These are phyloP conservation scores for Nicotiana attenuata DNA, from an alignment of 257 asterid species.

Conservation along the genomic window DNA sequence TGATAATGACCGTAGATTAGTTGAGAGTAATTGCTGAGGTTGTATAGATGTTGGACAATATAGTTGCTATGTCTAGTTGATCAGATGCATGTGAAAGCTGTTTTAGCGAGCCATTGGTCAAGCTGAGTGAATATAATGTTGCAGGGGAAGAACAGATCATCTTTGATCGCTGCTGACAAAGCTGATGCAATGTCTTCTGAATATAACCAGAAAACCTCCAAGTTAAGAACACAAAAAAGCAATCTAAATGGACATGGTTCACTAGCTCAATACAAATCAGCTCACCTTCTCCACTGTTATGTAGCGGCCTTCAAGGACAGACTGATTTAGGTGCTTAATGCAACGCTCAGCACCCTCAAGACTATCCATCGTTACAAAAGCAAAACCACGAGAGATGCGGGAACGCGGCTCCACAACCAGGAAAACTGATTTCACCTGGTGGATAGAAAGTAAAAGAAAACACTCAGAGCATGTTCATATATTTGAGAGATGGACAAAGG, in stretches of 20 bases:
- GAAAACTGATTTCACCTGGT: conserved; percentile 16
- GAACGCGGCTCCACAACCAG: conserved; percentile 40
- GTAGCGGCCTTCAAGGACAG: conserved; percentile 40
- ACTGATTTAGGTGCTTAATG: conserved; percentile 37
- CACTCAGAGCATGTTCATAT: background rate
- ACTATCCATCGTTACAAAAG: conserved; percentile 40
- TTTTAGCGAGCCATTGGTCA: conserved; percentile 76
- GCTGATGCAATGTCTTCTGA: conserved; percentile 97
- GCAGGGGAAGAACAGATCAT: conserved; percentile 92
- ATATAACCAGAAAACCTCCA: conserved; percentile 94
- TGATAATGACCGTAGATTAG: conserved; percentile 92
- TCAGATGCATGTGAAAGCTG: conserved; percentile 94
- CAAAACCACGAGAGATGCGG: conserved; percentile 41
- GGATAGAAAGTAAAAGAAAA: background rate
- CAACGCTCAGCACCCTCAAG: conserved; percentile 39
- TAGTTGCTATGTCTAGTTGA: conserved; percentile 91
- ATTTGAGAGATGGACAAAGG: background rate
- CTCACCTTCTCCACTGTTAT: conserved; percentile 97
- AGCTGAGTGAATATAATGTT: conserved; percentile 60
- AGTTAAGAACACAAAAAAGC: conserved; percentile 52
- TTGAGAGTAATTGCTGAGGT: conserved; percentile 92
- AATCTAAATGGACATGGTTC: conserved; percentile 32
- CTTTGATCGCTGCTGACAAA: conserved; percentile 94
- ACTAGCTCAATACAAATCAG: conserved; percentile 22
- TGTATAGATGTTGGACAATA: conserved; percentile 92